phyloP scores from a whole-genome alignment of 73 alveolate species.

The Paramecium caudatum region DNA sequence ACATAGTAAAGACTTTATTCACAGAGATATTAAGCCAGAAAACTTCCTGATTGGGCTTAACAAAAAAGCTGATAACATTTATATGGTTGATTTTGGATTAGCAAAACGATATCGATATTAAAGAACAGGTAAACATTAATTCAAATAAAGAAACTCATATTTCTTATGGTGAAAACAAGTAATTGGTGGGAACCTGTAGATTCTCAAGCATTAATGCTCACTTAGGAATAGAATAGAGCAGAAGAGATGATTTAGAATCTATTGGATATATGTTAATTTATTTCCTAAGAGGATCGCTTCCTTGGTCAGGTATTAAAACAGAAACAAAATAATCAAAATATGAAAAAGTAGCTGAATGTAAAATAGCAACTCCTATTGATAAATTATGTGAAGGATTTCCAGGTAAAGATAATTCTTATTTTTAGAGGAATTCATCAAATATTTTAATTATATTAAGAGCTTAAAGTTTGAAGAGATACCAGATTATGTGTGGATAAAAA shows the following conservation, averaged over 20 bases:
- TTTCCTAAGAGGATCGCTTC: constrained; percentile 91
- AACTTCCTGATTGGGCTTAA: constrained; percentile 96
- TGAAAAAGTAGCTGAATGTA: constrained; percentile 86
- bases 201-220: constrained; percentile 82
- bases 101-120: constrained; percentile 80
- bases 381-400: constrained; percentile 90
- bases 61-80: constrained; percentile 81
- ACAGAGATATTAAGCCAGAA: constrained; percentile 98
- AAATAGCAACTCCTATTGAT: constrained; percentile 87
- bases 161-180: constrained; percentile 92
- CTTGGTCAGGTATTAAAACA: constrained; percentile 94
- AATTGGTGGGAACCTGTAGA: constrained; percentile 95
- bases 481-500: constrained; percentile 89
- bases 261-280: constrained; percentile 89
- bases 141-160: constrained; percentile 85
- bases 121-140: constrained; percentile 60
- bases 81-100: constrained; percentile 85
- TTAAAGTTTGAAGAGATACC: constrained; percentile 95
- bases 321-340: constrained; percentile 85
- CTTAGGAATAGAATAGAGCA: constrained; percentile 86
- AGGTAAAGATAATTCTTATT: constrained; percentile 70
- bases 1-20: constrained; percentile 95
- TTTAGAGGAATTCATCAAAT: constrained; percentile 83
- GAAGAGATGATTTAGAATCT: constrained; percentile 95
- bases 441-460: constrained; percentile 89